Evolutionary conservation across 495 filamentous ascomycete species (phyloP), one percentile per base, ranked within the genome.

Genomic region (Lichenothelia convexa): DNA sequence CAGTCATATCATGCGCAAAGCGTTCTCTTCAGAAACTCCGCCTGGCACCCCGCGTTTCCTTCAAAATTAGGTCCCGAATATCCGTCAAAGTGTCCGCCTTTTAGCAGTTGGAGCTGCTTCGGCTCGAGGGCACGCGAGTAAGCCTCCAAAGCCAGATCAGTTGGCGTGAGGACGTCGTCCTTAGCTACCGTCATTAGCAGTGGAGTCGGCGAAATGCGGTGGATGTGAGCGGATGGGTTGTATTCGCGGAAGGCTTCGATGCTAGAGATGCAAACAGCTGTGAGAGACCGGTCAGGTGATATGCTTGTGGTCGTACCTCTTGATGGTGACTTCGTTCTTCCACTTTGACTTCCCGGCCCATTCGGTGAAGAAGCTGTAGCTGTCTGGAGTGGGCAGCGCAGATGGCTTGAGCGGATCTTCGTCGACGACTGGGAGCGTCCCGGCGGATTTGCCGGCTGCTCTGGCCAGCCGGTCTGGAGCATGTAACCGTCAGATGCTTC

Each of bases 181-280:
- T 46, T 39, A n/a, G 48, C 46, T 21, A 58, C 38, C 12, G 46
- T 45, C 44, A 60, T 53, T n/a, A 57, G 36, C 20, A 59, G 39
- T 2, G 55, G 56, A 17, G 49, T 58, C 4, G 58, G 58, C 12
- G 53, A 45, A 24, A 59, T 54, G 30, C 43, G 54, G 33, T 56
- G 47, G 23, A 58, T 45, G 18, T 40, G 33, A 16, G 3, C 33
- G 21, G 42, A 48, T 11, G 43, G 41, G 27, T 58, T 44, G 41
- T 55, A 50, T 16, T 9, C 42, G 26, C 52, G 47, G 37, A 55
- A 41, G 4, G 40, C 22, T 30, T 48, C 45, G 21, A 48, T 37
- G 17, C 45, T 48, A 26, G 23, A 40, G 34, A 19, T 19, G 13
- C 8, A 18, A n/a, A 18, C 17, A 16, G 4, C 13, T 5, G 13